Conservation (phyloP, 2,329 filamentous ascomycete genomes). For the Aspergillus oerlinghausenensis region DNA sequence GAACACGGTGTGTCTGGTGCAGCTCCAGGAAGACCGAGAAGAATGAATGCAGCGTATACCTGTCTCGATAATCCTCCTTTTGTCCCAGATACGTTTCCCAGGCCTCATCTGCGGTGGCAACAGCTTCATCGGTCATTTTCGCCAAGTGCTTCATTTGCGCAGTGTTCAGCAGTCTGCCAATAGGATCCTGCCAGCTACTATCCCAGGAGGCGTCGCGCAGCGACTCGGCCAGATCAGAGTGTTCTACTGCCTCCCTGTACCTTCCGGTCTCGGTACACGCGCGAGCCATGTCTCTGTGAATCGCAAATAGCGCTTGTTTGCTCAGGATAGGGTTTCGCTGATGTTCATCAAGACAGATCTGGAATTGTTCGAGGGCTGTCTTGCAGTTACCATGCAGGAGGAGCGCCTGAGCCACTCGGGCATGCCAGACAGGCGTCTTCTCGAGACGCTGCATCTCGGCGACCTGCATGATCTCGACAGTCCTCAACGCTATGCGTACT, state of each 20-base stretch:
- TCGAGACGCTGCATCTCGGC: background rate
- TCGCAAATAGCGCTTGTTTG: background rate
- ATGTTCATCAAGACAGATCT: background rate
- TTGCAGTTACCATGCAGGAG: background rate
- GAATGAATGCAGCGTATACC: background rate
- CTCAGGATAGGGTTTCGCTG: background rate
- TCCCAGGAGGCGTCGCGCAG: background rate
- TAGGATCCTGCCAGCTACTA: background rate
- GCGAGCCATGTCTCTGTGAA: background rate
- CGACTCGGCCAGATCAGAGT: background rate
- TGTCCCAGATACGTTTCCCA: background rate
- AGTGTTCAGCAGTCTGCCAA: background rate
- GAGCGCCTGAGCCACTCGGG: constrained; percentile 1
- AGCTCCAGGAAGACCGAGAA: background rate
- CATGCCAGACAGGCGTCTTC: constrained; percentile 2
- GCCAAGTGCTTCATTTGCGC: background rate
- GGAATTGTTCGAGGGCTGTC: background rate
- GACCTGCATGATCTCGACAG: background rate
- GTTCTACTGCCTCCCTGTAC: background rate
- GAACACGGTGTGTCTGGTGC: background rate
- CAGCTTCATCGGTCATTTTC: background rate
- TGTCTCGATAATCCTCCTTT: background rate
- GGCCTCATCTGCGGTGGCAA: background rate
- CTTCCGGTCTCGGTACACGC: background rate
- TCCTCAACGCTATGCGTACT: too few species aligned